Evolutionary conservation across 2,329 filamentous ascomycete species (phyloP), one percentile per base, ranked within the genome.

Genomic region (Coniochaeta ligniaria): DNA sequence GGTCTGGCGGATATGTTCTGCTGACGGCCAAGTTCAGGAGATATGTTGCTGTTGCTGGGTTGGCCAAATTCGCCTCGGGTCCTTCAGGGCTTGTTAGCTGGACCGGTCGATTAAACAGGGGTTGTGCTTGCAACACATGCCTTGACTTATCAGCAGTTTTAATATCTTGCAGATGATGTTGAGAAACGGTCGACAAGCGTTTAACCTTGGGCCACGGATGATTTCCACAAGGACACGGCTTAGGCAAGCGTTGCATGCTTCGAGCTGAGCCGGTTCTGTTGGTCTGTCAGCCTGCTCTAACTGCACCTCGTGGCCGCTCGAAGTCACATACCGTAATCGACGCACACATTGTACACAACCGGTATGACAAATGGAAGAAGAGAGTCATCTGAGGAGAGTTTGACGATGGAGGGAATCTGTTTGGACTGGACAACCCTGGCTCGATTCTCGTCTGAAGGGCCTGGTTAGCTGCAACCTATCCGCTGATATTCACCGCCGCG

Each of bases 311-410:
- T 31, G 28, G 28, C 28, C 28, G 9, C 28, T 26, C 22, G 22
- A 55, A 24, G 54, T n/a, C 17, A 57, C 54, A 24, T 69, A 87
- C 84, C 83, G 67, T 86, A 87, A 68, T 88, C 85, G 16, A 87
- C 78, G 60, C 84, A 79, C 56, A 86, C 77, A 66, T 88, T 88
- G 70, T 82, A 86, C 4, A 88, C 71, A 8, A 87, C 85, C 0
- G 84, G 82, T 45, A 87, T 78, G 38, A 78, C 76, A 67, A 83
- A 83, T 0, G 76, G 71, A 8, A 85, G 70, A 20, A 86, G 65
- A 0, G 72, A 70, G 57, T 83, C 77, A 41, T 83, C 70, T 16
- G 72, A 64, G 9, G 87, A 70, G 38, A 83, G 75, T 2, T 71
- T 65, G 35, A 83, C 78, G 60, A 88, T 74, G 35, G 74, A 71